phyloP scores from a whole-genome alignment of 2,329 filamentous ascomycete species.

The Geosmithia putterillii region DNA sequence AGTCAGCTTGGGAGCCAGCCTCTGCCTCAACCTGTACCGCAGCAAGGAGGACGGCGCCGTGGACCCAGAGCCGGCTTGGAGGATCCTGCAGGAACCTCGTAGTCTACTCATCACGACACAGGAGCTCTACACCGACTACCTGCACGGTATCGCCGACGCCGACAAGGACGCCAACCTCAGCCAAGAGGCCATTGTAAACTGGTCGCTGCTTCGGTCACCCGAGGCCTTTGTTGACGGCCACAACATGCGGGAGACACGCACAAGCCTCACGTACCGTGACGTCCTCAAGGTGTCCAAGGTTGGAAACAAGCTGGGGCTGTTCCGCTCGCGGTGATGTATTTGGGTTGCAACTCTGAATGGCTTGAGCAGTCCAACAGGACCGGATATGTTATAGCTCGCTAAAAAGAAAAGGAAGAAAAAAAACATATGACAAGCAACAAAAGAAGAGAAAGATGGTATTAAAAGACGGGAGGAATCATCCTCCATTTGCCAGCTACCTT shows the following conservation, averaged over 20 bases:
- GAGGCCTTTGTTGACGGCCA: slow-evolving; percentile 34
- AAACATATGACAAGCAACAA: background rate
- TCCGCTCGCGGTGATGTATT: slow-evolving; percentile 22
- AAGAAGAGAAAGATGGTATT: background rate
- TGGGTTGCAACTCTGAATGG: no score
- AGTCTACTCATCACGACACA: slow-evolving; percentile 65
- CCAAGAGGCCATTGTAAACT: slow-evolving; percentile 55
- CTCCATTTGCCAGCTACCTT: slow-evolving; percentile 53
- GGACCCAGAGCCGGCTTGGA: slow-evolving; percentile 34
- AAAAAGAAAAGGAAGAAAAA: no score
- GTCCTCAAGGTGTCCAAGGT: slow-evolving; percentile 71
- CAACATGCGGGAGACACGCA: slow-evolving; percentile 46
- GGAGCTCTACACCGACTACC: slow-evolving; percentile 53
- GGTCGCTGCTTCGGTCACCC: slow-evolving; percentile 47
- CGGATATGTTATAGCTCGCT: no score
- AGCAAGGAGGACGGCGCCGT: slow-evolving; percentile 50
- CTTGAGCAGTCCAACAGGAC: no score
- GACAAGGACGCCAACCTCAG: slow-evolving; percentile 54
- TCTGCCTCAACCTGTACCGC: slow-evolving; percentile 67
- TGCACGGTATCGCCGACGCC: slow-evolving; percentile 64
- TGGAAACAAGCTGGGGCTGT: slow-evolving; percentile 51
- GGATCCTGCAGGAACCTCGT: slow-evolving; percentile 71
- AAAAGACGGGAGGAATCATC: slow-evolving; percentile 61
- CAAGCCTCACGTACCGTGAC: slow-evolving; percentile 74
- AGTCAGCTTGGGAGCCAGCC: slow-evolving; percentile 65